Evolutionary conservation across 768 basidiomycete species (phyloP).

Genomic region (Cantharellus cinnabarinus): DNA sequence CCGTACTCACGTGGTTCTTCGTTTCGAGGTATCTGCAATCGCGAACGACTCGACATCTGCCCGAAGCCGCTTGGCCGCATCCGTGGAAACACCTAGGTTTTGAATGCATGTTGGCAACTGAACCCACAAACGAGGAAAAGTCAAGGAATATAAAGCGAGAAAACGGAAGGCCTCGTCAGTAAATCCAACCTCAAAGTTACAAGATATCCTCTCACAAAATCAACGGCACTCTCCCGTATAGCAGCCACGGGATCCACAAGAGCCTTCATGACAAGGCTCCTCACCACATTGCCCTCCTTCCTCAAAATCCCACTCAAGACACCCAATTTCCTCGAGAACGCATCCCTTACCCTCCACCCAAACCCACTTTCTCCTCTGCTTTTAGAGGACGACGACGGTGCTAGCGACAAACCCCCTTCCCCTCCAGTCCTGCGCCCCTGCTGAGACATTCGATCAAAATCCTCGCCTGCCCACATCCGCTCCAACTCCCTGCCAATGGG

Average conservation of each 20-base stretch:
- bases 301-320: conserved; percentile 18
- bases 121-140: not conserved
- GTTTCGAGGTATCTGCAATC: conserved; percentile 21
- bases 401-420: not conserved
- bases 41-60: conserved; percentile 21
- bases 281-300: conserved; percentile 26
- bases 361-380: conserved; percentile 34
- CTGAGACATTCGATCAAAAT: not conserved
- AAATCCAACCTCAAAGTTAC: too few species aligned
- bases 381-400: conserved; percentile 13
- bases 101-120: conserved; percentile 13
- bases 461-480: not conserved
- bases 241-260: conserved; percentile 66
- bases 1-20: conserved; percentile 46
- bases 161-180: too few species aligned
- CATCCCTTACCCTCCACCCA: conserved; percentile 73
- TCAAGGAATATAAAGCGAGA: not conserved
- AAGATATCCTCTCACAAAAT: too few species aligned
- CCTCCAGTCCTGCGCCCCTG: not conserved
- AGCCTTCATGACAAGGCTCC: conserved; percentile 34
- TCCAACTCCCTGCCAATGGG: conserved; percentile 10
- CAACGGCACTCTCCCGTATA: conserved; percentile 58
- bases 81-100: conserved; percentile 11
- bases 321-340: conserved; percentile 33
- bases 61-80: conserved; percentile 20